These are phyloP conservation scores for Aspergillus taichungensis DNA, from an alignment of 495 filamentous ascomycete genomes.

Conservation along the genomic window DNA sequence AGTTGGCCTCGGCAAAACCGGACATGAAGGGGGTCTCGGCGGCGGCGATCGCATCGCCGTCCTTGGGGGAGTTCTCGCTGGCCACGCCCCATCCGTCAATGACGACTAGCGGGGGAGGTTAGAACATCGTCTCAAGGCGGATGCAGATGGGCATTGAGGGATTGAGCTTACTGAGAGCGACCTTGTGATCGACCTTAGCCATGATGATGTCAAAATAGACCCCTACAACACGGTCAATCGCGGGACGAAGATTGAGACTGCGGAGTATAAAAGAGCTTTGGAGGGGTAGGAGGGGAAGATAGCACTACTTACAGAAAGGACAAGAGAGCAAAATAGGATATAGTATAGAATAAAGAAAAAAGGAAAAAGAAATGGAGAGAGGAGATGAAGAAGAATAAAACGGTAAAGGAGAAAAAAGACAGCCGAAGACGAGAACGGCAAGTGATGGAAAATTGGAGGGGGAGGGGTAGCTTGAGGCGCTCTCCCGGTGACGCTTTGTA, in stretches of 20 bases:
- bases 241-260: conserved; percentile 10
- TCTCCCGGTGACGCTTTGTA: conserved; percentile 36
- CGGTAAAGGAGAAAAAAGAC: neutral
- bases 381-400: conserved; percentile 10
- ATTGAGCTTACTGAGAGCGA: conserved; percentile 68
- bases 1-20: conserved; percentile 51
- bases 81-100: conserved; percentile 98
- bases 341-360: conserved; percentile 16
- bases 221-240: conserved; percentile 20
- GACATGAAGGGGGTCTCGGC: conserved; percentile 92
- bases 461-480: conserved; percentile 21
- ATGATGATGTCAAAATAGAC: conserved; percentile 39
- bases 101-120: conserved; percentile 54
- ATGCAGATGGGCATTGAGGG: conserved; percentile 3
- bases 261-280: conserved; percentile 11
- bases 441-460: too few species aligned
- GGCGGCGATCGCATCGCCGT: conserved; percentile 90
- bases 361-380: conserved; percentile 13
- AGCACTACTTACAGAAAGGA: neutral
- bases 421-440: conserved; percentile 3
- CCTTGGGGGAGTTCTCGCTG: conserved; percentile 60
- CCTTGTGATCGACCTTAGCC: conserved; percentile 81
- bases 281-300: conserved; percentile 8
- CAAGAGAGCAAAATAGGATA: neutral
- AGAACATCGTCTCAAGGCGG: conserved; percentile 10